Conservation (phyloP, 371 early-diverging fungal genomes). For the Umbelopsis sp. region DNA sequence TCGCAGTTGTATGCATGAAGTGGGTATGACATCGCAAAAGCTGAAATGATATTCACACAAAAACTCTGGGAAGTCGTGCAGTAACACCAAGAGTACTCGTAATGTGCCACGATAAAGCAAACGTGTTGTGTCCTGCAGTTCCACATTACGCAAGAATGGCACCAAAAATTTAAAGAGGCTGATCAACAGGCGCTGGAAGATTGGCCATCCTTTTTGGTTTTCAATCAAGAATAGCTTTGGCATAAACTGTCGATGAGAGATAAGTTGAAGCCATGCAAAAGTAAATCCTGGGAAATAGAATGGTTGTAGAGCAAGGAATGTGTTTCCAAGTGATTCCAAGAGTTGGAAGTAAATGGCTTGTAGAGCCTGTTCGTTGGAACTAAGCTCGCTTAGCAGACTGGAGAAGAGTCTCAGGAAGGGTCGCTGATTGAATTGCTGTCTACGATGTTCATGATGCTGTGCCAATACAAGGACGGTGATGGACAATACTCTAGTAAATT, state of each 20-base stretch:
- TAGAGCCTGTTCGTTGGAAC: conserved; percentile 69
- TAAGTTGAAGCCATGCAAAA: conserved; percentile 95
- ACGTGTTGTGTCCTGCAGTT: conserved; percentile 77
- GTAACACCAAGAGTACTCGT: conserved; percentile 88
- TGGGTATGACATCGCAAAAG: conserved; percentile 92
- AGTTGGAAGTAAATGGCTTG: conserved; percentile 74
- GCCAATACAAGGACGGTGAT: conserved; percentile 84
- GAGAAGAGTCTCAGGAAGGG: conserved; percentile 92
- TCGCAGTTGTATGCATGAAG: conserved; percentile 92
- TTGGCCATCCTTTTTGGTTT: conserved; percentile 85
- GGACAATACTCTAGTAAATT: conserved; percentile 80
- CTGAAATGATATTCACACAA: conserved; percentile 91
- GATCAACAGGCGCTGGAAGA: conserved; percentile 81
- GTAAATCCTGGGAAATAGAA: conserved; percentile 92
- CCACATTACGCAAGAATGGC: conserved; percentile 78
- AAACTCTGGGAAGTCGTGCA: conserved; percentile 98
- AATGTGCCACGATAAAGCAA: conserved; percentile 89
- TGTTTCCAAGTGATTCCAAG: conserved; percentile 75
- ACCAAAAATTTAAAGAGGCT: conserved; percentile 84
- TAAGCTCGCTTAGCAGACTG: conserved; percentile 81
- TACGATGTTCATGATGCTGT: conserved; percentile 81
- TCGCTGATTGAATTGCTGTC: conserved; percentile 85
- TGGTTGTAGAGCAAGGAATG: conserved; percentile 86
- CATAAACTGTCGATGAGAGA: conserved; percentile 92
- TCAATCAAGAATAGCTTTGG: conserved; percentile 82